phyloP scores from a whole-genome alignment of 2,329 filamentous ascomycete genomes.

The Polychaeton citri region DNA sequence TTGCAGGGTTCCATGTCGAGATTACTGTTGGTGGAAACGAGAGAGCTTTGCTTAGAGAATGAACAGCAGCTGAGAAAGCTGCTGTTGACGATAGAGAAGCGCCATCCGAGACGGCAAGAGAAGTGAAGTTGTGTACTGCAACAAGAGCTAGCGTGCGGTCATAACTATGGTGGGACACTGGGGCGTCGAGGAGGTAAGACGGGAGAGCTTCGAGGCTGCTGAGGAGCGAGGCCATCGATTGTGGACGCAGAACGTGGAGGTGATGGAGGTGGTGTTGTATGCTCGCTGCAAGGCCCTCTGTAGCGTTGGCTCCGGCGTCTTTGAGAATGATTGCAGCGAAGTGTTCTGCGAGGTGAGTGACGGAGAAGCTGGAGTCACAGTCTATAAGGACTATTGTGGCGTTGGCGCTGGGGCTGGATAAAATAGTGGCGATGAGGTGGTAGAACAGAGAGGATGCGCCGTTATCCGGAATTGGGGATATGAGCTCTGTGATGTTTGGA shows the following conservation, averaged over 20 bases:
- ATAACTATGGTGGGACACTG: conserved; percentile 30
- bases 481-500: conserved; percentile 39
- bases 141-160: conserved; percentile 36
- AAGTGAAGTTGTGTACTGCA: conserved; percentile 12
- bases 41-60: neutral
- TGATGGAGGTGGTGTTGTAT: conserved; percentile 28
- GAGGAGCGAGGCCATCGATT: conserved; percentile 37
- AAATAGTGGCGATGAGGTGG: conserved; percentile 36
- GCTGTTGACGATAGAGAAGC: conserved; percentile 28
- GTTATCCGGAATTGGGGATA: conserved; percentile 35
- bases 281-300: conserved; percentile 22
- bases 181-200: conserved; percentile 34
- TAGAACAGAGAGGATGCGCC: conserved; percentile 50
- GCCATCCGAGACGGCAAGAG: conserved; percentile 41
- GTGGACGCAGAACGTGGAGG: conserved; percentile 45
- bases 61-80: conserved; percentile 2
- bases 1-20: too few relatives aligned
- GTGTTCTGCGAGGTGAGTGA: conserved; percentile 31
- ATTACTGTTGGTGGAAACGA: too few relatives aligned
- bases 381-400: conserved; percentile 43
- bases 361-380: conserved; percentile 40
- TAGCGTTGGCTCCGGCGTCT: conserved; percentile 2
- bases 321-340: conserved; percentile 18
- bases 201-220: conserved; percentile 35
- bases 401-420: conserved; percentile 23